Base-by-base conservation (phyloP, 2,329 filamentous ascomycete species). In the Hypoxylon sp. region DNA sequence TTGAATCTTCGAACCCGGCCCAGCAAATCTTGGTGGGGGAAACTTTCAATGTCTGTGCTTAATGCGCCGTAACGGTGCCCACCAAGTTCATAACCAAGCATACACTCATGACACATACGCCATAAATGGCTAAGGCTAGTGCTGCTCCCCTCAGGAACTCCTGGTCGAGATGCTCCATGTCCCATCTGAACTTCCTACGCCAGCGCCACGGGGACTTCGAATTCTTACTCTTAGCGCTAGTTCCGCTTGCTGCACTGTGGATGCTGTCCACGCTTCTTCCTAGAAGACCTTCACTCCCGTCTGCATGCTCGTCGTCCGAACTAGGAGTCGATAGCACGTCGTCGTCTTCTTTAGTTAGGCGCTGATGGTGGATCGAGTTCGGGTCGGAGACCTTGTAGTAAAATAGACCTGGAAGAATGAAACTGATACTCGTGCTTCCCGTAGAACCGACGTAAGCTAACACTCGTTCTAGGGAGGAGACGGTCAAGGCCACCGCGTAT, bases 371-470 rank as follows among this genome's bases (percentile, higher is more conserved):
- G 29, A 91, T 87, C 48, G 93, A 95, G 61, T 97, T 92, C 0
- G 96, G 96, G 24, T 93, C 90, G 11, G 93, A 97, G 67, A 99
- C 98, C 81, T 98, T 98, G 83, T 98, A 99, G 81, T 98, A 99
- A 80, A 99, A 99, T 3, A 99, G 82, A 0, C 96, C 96, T 0
- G 96, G 96, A 0, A 99, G 86, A 72, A 99, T 98, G 79, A 99
- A 99, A 68, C 93, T 97, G 75, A 99, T 99, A 68, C 93, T 93
- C 0, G 96, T 99, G 56, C 92, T 95, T 58, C 96, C 96, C 0
- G 96, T 99, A 74, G 92, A 94, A 39, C 96, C 96, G 10, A 99
- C 96, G 74, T 98, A 99, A 0, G 96, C 95, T 0, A 99, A 86
- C 0, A 99, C 94, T 51, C 93, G 91, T 77, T 97, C 94, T 2